A percentile compares a stretch with the other conserved stretches of the same genome.
Conservation (phyloP, 495 filamentous ascomycete genomes). For the Aspergillus kassunensis region DNA sequence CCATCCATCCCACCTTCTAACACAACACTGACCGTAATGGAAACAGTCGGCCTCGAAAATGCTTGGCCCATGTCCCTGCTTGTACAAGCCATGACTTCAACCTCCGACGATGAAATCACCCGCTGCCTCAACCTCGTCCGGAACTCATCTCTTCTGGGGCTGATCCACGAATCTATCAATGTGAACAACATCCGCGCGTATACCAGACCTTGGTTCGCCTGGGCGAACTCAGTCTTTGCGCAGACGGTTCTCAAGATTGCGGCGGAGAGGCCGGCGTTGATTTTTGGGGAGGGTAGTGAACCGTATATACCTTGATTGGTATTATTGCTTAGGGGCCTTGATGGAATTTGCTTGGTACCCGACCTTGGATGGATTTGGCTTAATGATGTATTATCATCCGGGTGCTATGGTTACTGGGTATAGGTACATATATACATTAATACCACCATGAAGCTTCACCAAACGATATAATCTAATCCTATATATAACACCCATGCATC, state of each 20-base stretch:
- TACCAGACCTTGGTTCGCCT: conserved; percentile 92
- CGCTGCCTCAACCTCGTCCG: conserved; percentile 68
- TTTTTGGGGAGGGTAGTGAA: conserved; percentile 63
- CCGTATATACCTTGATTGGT: conserved; percentile 28
- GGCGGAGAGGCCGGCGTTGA: conserved; percentile 76
- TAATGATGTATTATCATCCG: background rate
- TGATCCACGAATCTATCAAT: conserved; percentile 91
- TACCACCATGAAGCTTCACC: too few relatives aligned
- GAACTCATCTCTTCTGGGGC: conserved; percentile 64
- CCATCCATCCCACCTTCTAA: background rate
- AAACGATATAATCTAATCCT: background rate
- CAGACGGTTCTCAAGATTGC: conserved; percentile 90
- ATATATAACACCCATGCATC: conserved; percentile 1
- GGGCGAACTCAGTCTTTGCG: conserved; percentile 96
- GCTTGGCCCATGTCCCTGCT: conserved; percentile 98
- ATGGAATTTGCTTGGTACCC: too few relatives aligned
- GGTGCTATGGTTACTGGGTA: background rate
- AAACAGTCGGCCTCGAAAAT: conserved; percentile 66
- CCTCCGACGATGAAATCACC: conserved; percentile 79
- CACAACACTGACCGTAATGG: conserved; percentile 3
- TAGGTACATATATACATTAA: background rate
- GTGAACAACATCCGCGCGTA: conserved; percentile 71
- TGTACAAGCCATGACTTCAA: conserved; percentile 84
- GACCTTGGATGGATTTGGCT: too few relatives aligned
- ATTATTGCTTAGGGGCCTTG: background rate